Evolutionary conservation across 1,284 basidiomycete species (phyloP), one percentile per base, ranked within the genome.

Genomic region (Tausonia pullulans): DNA sequence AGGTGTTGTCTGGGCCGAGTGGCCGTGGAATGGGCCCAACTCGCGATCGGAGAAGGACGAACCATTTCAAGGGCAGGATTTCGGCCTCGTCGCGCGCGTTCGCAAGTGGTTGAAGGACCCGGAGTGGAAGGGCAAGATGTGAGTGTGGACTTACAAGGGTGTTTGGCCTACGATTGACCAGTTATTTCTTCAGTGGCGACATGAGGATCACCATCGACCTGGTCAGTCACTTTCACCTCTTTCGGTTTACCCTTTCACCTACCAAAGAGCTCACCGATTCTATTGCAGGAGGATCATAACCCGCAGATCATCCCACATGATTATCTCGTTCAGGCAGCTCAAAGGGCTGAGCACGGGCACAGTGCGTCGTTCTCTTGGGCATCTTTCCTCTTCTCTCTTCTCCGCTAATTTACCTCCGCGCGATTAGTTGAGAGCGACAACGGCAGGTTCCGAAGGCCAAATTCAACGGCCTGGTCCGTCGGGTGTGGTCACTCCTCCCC

Each of bases 301-400:
- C 62, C 62, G 27, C 62, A 64, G 62, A 16, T 64, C 27, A 64
- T 64, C n/a, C 62, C 62, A 2, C 45, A n/a, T 13, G 39, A 58
- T 7, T 64, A 64, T 58, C 14, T 5, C 40, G 57, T 46, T 13
- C 43, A 57, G 9, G 62, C 62, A 14, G 16, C 40, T 8, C 14
- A 43, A 27, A 50, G 50, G n/a, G 16, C 50, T 9, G 40, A 51
- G 44, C 48, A 45, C 11, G 58, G 58, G 10, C 44, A 54, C 13
- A 53, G 61, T 62, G 5, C 46, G 61, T 62, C n/a, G n/a, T 14
- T 48, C 41, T 13, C 48, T 11, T 27, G 6, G 39, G 48, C 39
- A 4, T 13, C 11, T 13, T 0, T 49, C 4, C 11, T n/a, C 41
- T 40, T 8, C 40, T 6, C 4, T 39, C 16, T 39, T 10, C 9